Evolutionary conservation across 371 early-diverging fungal genomes (phyloP), one percentile per base, ranked within the genome.

Genomic region (Smittium culicis): DNA sequence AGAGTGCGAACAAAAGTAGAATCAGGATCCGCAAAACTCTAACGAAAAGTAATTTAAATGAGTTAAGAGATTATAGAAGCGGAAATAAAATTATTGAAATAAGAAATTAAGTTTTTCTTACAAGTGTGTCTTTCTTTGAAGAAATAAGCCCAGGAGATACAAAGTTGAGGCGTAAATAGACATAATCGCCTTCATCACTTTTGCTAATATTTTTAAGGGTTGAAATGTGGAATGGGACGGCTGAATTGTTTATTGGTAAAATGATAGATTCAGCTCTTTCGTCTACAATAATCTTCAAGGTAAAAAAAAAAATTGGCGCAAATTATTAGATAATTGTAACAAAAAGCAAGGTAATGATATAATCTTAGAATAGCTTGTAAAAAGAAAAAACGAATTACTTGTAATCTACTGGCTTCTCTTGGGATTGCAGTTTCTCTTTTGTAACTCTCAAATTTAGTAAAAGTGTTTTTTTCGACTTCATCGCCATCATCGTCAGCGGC

Each of bases 201-300:
- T 98, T 94, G 76, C 90, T 89, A 3, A 90, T 89, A 74, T 92
- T 98, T 72, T 99, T 99, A 34, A 99, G 77, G 0, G 93, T 92
- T 20, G 92, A 89, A 62, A 99, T 91, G 79, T 99, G 99, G 85
- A 99, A 98, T 28, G 99, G 99, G 1, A 99, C 98, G 0, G 97
- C 89, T 75, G 90, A 86, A 34, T 97, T 97, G 71, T 93, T 93
- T 45, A 99, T 89, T 1, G 99, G 99, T 32, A 99, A 78, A 59
- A 99, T 85, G 64, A 99, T 82, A 11, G 95, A 81, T 62, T 94
- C 91, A 35, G 82, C 85, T 45, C 88, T 85, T 66, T 83, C 83
- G 78, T 99, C 99, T 1, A 99, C 92, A 29, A 89, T 73, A 72
- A 99, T 92, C 83, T 91, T 68, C 45, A 20, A 20, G 45, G 45